Evolutionary conservation across 768 basidiomycete species (phyloP), one percentile per base, ranked within the genome.

Genomic region (Lentinula guzmanii): DNA sequence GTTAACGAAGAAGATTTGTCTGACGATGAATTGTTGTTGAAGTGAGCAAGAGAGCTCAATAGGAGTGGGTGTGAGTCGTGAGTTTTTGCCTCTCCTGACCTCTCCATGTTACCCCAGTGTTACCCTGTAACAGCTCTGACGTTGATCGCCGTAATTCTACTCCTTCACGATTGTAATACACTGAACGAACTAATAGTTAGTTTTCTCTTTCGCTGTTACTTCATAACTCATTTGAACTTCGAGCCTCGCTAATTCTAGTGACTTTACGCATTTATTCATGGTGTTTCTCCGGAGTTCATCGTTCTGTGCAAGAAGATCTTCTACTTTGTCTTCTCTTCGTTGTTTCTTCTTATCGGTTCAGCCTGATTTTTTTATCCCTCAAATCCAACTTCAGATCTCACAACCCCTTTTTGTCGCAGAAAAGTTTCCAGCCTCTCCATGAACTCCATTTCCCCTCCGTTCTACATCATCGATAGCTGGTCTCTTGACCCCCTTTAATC

Each of bases 11-110:
- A 66, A 15, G 65, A 67, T 18, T 50, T 39, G 34, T 65, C 65
- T 35, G 68, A 70, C 10, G 69, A 70, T 51, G 69, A 70, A 59
- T 39, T 70, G 45, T 60, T 70, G 61, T 58, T 70, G 51, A 68
- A 66, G 59, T 65, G 21, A 55, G 50, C 9, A 39, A 39, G 37
- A 39, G 37, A 24, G 37, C 11, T 13, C 37, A 39, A 13, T 39
- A 39, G 5, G 21, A 48, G 7, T 24, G 7, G 46, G 46, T 48
- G 21, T 28, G 28, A 28, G 5, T 48, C 9, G 18, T 24, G 21
- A 7, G 9, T 24, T 11, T 8, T 18, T 21, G 21, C 46, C 46
- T 24, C 46, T 21, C 13, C 42, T 43, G 42, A 43, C 16, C 16
- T 39, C 37, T 39, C 37, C 37, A 39, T 39, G 37, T 39, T 9